phyloP scores from a whole-genome alignment of 441 rosid species.

The Biscutella laevigata region DNA sequence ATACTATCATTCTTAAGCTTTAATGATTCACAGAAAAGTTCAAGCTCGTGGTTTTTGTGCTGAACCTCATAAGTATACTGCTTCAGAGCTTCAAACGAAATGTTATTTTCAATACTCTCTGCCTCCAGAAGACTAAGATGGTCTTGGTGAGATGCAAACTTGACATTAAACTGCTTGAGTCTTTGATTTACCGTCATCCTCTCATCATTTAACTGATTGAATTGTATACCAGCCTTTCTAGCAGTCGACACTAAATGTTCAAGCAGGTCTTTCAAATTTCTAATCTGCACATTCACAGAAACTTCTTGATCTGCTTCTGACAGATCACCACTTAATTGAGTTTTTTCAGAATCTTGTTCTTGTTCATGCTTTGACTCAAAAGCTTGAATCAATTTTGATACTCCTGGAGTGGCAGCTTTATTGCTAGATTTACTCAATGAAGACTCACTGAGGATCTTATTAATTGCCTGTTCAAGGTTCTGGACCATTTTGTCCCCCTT shows the following conservation, averaged over 20 bases:
- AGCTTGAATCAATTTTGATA: conserved; percentile 80
- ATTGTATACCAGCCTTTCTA: conserved; percentile 32
- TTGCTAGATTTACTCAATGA: conserved; percentile 33
- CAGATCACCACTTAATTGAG: conserved; percentile 31
- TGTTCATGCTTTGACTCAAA: conserved; percentile 68
- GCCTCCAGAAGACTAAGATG: conserved; percentile 48
- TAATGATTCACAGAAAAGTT: conserved; percentile 38
- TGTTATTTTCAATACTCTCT: conserved; percentile 44
- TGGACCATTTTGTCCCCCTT: conserved; percentile 50
- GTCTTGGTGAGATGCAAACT: conserved; percentile 45
- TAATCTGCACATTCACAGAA: conserved; percentile 38
- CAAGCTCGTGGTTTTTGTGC: conserved; percentile 43
- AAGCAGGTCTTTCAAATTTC: conserved; percentile 48
- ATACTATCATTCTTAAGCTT: conserved; percentile 37
- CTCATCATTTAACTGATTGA: conserved; percentile 39
- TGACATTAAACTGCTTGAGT: conserved; percentile 37
- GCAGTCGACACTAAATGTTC: conserved; percentile 52
- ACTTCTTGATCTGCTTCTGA: conserved; percentile 35
- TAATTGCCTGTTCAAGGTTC: conserved; percentile 58
- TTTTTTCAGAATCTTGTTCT: conserved; percentile 50
- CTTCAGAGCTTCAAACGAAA: conserved; percentile 60
- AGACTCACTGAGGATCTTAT: conserved; percentile 38
- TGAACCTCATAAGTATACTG: conserved; percentile 38
- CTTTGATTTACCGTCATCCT: conserved; percentile 31
- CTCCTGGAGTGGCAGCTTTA: conserved; percentile 43